Conservation (phyloP, 140 eudicot genomes). For the Erigeron philadelphicus region DNA sequence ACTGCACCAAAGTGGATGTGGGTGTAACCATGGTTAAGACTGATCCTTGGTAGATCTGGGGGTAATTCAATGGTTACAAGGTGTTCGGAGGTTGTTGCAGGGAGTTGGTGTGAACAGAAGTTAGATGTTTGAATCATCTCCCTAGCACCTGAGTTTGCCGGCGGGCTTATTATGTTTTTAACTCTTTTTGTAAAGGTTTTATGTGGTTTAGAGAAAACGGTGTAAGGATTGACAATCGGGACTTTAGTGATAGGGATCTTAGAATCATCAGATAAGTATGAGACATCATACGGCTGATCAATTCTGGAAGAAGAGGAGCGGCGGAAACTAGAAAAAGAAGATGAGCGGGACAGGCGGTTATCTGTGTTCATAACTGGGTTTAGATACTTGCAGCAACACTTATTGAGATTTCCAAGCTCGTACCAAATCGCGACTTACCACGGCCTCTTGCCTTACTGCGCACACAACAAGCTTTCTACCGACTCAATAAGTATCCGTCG, state of each 20-base stretch:
- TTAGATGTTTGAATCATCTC: neutral
- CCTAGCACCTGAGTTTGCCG: neutral
- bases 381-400: neutral
- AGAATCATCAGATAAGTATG: neutral
- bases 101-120: neutral
- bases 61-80: neutral
- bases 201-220: neutral
- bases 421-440: too few species aligned
- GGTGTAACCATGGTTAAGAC: neutral
- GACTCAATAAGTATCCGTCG: too few species aligned
- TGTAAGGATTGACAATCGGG: neutral
- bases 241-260: neutral
- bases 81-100: neutral
- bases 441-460: too few species aligned
- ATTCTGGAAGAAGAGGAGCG: too few species aligned
- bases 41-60: neutral
- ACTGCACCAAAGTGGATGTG: constrained; percentile 8
- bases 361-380: neutral
- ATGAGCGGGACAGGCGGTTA: neutral
- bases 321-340: neutral
- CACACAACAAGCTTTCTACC: too few species aligned
- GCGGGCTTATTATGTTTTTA: neutral
- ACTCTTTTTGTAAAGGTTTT: neutral
- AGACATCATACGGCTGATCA: neutral
- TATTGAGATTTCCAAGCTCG: too few species aligned